Evolutionary conservation across 2,329 filamentous ascomycete species (phyloP), one percentile per base, ranked within the genome.

Genomic region (Pseudocercospora fijiensis): DNA sequence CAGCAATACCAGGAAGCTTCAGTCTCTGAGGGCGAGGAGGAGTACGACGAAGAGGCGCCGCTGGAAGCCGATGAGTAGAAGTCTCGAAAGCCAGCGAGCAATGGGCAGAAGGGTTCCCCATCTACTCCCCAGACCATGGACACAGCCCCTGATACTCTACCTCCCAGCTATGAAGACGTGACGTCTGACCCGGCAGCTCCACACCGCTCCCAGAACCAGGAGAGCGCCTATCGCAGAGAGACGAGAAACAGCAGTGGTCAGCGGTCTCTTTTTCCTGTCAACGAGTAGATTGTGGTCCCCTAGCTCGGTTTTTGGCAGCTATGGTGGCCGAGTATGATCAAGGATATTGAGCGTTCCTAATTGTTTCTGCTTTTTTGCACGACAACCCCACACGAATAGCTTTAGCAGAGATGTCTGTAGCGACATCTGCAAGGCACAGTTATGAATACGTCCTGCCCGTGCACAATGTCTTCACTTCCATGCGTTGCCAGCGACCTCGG

Each of bases 1-100:
- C 95, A 98, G 88, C 95, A 99, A 83, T 99, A 99, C 89, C 95
- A 99, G 88, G 95, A 99, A 82, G 95, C 95, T 79, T 91, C 91
- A 76, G 88, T 97, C 82, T 96, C 95, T 67, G 95, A 99, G 83
- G 94, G 92, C 75, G 94, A 98, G 83, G 93, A 96, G 84, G 92
- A 96, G 79, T 93, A 96, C 77, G 90, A 90, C 76, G 92, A 95
- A 85, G 93, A 96, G 82, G 85, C 84, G 70, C 88, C 88, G 74
- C 75, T 86, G 69, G 89, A 91, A 80, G 82, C 80, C 72, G 90
- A 93, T 82, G 88, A 90, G 80, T 90, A 90, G 67, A 67, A 60
- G 45, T n/a, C 22, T 28, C 49, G 26, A n/a, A 28, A 24, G 26
- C 49, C 26, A n/a, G 26, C 22, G 22, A 26, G 26, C 24, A n/a